These are phyloP conservation scores for Tricholomella constricta DNA, from an alignment of 768 basidiomycete species.

Conservation along the genomic window DNA sequence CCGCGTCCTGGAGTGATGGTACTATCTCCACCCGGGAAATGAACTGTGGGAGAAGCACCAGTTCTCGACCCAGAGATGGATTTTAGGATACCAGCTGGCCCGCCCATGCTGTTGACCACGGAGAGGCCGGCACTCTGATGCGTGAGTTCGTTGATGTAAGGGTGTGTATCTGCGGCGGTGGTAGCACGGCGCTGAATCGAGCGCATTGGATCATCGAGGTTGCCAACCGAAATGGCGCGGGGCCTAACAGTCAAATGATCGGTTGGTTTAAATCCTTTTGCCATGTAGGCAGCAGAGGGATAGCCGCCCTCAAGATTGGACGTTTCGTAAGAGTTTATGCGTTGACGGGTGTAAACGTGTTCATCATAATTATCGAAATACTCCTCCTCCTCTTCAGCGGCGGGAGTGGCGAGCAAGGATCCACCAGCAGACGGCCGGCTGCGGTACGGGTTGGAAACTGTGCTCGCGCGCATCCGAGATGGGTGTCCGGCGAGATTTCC, in stretches of 20 bases:
- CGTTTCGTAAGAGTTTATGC: conserved; percentile 63
- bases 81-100: conserved; percentile 59
- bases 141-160: conserved; percentile 60
- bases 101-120: conserved; percentile 37
- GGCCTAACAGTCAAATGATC: conserved; percentile 73
- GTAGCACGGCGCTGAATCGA: conserved; percentile 66
- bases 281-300: conserved; percentile 59
- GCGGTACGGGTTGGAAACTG: conserved; percentile 92
- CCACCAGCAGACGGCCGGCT: conserved; percentile 57
- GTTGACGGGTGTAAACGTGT: conserved; percentile 53
- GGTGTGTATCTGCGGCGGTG: conserved; percentile 54
- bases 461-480: conserved; percentile 82
- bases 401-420: conserved; percentile 64
- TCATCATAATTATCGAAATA: conserved; percentile 66
- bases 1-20: conserved; percentile 47
- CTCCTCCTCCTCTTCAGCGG: conserved; percentile 76
- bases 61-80: conserved; percentile 45
- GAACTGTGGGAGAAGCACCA: conserved; percentile 55
- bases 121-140: conserved; percentile 42
- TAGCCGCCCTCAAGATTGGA: conserved; percentile 52
- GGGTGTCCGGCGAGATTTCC: conserved; percentile 74
- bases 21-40: conserved; percentile 65
- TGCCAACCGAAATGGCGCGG: conserved; percentile 87
- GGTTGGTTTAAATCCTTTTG: conserved; percentile 73
- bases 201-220: conserved; percentile 78